A percentile compares a stretch with the other conserved stretches of the same genome.
Evolutionary conservation across 2,329 filamentous ascomycete genomes (phyloP).

Genomic region (Nemania sp.): DNA sequence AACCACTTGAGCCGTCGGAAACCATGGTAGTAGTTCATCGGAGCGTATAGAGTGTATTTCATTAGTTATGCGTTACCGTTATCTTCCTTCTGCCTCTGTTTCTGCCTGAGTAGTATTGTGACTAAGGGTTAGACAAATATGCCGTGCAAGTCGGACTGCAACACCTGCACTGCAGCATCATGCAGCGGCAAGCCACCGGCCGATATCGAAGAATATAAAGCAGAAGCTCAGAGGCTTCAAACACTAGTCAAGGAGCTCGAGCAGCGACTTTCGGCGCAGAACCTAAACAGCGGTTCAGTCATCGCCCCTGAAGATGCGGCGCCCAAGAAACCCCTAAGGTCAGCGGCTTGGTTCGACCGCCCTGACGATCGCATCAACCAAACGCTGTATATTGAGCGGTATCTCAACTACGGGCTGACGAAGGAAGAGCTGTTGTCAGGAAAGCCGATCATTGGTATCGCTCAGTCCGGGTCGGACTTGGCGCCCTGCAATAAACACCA

Average conservation of each 20-base stretch:
- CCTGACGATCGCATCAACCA: constrained; percentile 57
- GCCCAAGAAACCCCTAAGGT: constrained; percentile 35
- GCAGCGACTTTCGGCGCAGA: constrained; percentile 37
- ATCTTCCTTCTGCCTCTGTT: background rate
- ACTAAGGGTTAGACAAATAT: constrained; percentile 17
- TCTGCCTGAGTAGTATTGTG: background rate
- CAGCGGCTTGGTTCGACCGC: constrained; percentile 57
- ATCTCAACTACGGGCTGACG: constrained; percentile 63
- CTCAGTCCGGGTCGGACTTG: constrained; percentile 63
- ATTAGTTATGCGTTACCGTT: background rate
- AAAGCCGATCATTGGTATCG: constrained; percentile 65
- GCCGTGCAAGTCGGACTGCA: constrained; percentile 39
- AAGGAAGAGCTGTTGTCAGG: constrained; percentile 61
- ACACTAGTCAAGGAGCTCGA: constrained; percentile 43
- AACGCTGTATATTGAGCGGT: constrained; percentile 63
- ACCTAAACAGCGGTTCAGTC: constrained; percentile 17
- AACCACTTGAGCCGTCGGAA: background rate
- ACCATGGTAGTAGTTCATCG: background rate
- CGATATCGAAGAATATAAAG: constrained; percentile 48
- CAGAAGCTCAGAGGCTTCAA: constrained; percentile 42
- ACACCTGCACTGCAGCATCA: constrained; percentile 27
- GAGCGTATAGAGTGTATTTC: background rate
- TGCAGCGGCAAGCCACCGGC: constrained; percentile 32
- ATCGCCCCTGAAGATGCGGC: constrained; percentile 12
- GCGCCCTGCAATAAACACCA: constrained; percentile 64